These are phyloP conservation scores for Bromus sterilis DNA, from an alignment of 176 grass and related monocot species.

Conservation along the genomic window DNA sequence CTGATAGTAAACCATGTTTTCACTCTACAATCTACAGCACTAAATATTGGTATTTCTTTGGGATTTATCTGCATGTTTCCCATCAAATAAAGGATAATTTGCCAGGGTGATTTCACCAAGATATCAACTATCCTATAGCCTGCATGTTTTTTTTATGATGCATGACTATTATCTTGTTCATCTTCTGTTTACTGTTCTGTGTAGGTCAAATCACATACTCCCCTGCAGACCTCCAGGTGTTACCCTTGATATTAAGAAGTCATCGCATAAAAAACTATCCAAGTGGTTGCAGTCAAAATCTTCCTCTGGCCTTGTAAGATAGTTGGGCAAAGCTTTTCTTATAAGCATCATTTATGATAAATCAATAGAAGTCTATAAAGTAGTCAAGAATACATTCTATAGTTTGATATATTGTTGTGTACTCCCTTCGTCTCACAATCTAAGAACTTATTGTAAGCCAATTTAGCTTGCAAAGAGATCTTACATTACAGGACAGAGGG, in stretches of 20 bases:
- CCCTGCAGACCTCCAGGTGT: conserved; percentile 79
- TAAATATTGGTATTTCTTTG: too few relatives aligned
- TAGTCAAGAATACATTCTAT: not conserved
- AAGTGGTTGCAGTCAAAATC: conserved; percentile 96
- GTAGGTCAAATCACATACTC: conserved; percentile 88
- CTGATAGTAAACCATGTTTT: not conserved
- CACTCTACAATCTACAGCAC: not conserved
- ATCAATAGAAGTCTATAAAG: not conserved
- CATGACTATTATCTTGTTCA: not conserved
- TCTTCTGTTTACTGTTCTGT: not conserved
- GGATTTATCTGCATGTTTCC: too few relatives aligned
- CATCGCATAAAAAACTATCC: conserved; percentile 86
- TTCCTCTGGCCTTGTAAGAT: conserved; percentile 71
- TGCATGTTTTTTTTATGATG: not conserved
- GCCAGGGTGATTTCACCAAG: not conserved
- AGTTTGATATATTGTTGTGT: not conserved
- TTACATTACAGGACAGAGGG: too few relatives aligned
- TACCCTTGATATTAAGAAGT: conserved; percentile 91
- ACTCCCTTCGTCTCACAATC: too few relatives aligned
- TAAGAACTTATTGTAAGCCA: too few relatives aligned
- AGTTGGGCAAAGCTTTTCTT: not conserved
- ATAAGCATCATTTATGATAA: conserved; percentile 1
- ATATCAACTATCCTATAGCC: not conserved
- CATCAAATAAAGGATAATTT: not conserved
- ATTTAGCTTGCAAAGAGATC: too few relatives aligned